Evolutionary conservation across 768 basidiomycete genomes (phyloP).

Genomic region (Macrolepiota fuliginosa): DNA sequence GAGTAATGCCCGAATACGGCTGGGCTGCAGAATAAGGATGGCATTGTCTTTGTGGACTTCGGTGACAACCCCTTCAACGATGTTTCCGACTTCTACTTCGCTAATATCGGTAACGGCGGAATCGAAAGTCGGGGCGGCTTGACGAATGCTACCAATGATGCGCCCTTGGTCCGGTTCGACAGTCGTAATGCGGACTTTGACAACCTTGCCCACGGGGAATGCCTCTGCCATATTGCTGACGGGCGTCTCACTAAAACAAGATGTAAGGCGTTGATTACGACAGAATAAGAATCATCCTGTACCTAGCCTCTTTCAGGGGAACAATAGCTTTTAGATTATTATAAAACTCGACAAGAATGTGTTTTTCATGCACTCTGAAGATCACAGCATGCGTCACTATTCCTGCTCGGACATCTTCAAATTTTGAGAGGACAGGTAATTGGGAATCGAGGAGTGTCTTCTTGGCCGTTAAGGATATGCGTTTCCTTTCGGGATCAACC

Average conservation of each 20-base stretch:
- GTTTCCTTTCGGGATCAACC: constrained; percentile 77
- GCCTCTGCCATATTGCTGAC: constrained; percentile 53
- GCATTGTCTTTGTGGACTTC: constrained; percentile 87
- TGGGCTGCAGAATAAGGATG: constrained; percentile 69
- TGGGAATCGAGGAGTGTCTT: constrained; percentile 83
- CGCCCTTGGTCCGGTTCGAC: constrained; percentile 56
- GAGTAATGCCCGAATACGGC: constrained; percentile 73
- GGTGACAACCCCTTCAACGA: constrained; percentile 64
- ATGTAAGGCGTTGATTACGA: neutral
- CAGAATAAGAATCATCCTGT: constrained; percentile 4
- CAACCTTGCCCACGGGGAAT: constrained; percentile 79
- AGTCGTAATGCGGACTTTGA: constrained; percentile 77
- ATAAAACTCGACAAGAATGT: constrained; percentile 86
- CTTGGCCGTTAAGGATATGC: constrained; percentile 87
- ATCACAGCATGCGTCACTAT: constrained; percentile 78
- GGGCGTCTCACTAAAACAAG: constrained; percentile 57
- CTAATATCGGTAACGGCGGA: constrained; percentile 59
- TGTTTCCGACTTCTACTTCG: constrained; percentile 73
- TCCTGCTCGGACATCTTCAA: constrained; percentile 71
- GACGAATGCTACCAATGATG: constrained; percentile 84
- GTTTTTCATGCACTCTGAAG: constrained; percentile 77
- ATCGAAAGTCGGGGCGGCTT: constrained; percentile 53
- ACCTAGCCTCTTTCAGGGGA: constrained; percentile 82
- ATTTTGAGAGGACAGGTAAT: constrained; percentile 61
- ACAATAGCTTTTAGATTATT: constrained; percentile 84